Evolutionary conservation across 2,329 filamentous ascomycete genomes (phyloP), one percentile per base, ranked within the genome.

Genomic region (Talaromyces amestolkiae): DNA sequence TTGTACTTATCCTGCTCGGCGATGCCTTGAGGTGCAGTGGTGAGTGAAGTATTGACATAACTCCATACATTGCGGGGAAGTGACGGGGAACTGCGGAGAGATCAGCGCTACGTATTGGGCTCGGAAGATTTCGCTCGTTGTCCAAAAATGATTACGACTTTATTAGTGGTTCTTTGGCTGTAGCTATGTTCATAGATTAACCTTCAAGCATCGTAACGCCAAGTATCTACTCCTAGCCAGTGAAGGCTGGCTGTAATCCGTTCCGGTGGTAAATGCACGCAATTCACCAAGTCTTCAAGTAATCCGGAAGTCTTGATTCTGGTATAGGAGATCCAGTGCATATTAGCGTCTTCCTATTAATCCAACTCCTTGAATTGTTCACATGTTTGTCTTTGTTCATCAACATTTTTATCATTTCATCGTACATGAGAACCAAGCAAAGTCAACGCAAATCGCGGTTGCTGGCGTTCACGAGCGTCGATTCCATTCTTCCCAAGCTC

Each of bases 401-500:
- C 24, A 53, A n/a, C 24, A n/a, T 53, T 31, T 10, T 17, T 17
- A 4, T 9, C 45, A n/a, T 31, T 24, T 31, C 15, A 31, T 53
- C 27, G 8, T 33, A 53, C 33, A 10, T n/a, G 24, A 31, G 49
- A 31, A 33, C 24, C 24, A 7, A 31, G n/a, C 15, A 53, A 31
- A 31, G 49, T 9, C 27, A 31, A n/a, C 24, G 47, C 3, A 27
- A 51, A 51, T 11, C 10, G 19, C 11, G 24, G 24, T 13, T 24
- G 11, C 22, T 22, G 3, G 15, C 19, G 4, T 31, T 31, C 15
- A 31, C 17, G 15, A 31, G 17, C 3, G 10, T 53, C 24, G 27
- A 31, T 53, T 53, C 49, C 49, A 53, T 53, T 27, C 49, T 31
- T 53, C 27, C 49, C 49, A 53, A n/a, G 49, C 49, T 54, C 49